phyloP scores from a whole-genome alignment of 108 stramenopile genomes.

The Chaetoceros tenuissimus region DNA sequence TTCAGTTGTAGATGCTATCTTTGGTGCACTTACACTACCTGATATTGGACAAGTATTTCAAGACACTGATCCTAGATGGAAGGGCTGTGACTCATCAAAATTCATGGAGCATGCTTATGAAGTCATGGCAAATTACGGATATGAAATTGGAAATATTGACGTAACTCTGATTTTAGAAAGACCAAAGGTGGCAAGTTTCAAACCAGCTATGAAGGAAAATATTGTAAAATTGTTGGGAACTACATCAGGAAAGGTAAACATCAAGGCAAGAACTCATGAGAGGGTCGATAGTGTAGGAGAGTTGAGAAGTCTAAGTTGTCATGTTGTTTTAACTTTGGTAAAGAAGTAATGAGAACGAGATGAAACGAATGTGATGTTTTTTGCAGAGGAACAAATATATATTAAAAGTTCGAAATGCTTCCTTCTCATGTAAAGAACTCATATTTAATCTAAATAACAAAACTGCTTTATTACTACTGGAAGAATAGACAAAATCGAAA shows the following conservation, averaged over 20 bases:
- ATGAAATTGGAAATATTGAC: conserved; percentile 83
- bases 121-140: conserved; percentile 78
- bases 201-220: conserved; percentile 91
- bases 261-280: conserved; percentile 95
- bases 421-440: too few species aligned
- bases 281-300: conserved; percentile 90
- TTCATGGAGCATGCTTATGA: conserved; percentile 90
- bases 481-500: too few species aligned
- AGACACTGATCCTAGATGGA: conserved; percentile 93
- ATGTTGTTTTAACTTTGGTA: conserved; percentile 89
- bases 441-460: too few species aligned
- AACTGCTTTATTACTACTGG: too few species aligned
- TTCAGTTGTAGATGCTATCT: conserved; percentile 89
- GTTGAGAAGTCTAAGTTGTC: conserved; percentile 82
- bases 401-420: too few species aligned
- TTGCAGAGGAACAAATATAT: too few species aligned
- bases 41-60: conserved; percentile 94
- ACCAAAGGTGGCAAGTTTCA: conserved; percentile 84
- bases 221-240: conserved; percentile 78
- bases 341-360: conserved; percentile 12
- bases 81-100: conserved; percentile 84
- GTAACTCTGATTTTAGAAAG: conserved; percentile 85
- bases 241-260: conserved; percentile 82
- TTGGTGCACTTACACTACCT: conserved; percentile 82
- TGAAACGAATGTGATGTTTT: too few species aligned